Base-by-base conservation (phyloP, 306 rosid genomes). In the Begonia peltatifolia region DNA sequence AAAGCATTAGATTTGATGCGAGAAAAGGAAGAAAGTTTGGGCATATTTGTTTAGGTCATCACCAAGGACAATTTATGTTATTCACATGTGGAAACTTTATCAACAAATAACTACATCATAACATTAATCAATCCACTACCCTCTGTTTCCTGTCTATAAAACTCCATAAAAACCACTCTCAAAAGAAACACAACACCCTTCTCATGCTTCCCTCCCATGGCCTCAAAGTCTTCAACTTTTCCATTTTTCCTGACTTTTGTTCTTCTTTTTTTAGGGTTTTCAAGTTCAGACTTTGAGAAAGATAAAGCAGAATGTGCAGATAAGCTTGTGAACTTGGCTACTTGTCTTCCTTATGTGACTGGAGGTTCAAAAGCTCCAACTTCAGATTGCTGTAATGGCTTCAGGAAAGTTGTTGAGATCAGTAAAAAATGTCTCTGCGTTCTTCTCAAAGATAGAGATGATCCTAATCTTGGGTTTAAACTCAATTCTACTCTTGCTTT, bases 271-370 rank as follows among this genome's bases (percentile, higher is more conserved):
- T 12, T 59, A 16, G 56, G 49, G 4, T 50, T 38, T 0, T 87
- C 48, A 30, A 71, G 55, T 58, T 71, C 81, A 3, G 77, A 74
- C 14, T 1, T 89, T 1, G 81, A 75, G 51, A 81, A 80, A 55
- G 97, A 89, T 55, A 72, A 71, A 62, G 71, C 80, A 9, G 83
- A 85, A 35, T 89, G 97, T 42, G 60, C 76, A 1, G 79, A 85
- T 55, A 56, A 89, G 44, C 70, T 89, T 0, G 17, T 80, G 10
- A 71, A 71, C 6, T 66, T 89, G 2, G 76, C 76, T 2, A 53
- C 64, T 0, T 89, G 97, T 62, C 77, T 89, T 53, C 61, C 94
- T 1, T 89, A 74, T 36, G 97, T 76, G 0, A 44, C 59, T 10
- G 85, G 82, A 0, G 65, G 74, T 10, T 76, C 95, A 23, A 83